These are phyloP conservation scores for Datura wrightii DNA, from an alignment of 257 asterid genomes.

Conservation along the genomic window DNA sequence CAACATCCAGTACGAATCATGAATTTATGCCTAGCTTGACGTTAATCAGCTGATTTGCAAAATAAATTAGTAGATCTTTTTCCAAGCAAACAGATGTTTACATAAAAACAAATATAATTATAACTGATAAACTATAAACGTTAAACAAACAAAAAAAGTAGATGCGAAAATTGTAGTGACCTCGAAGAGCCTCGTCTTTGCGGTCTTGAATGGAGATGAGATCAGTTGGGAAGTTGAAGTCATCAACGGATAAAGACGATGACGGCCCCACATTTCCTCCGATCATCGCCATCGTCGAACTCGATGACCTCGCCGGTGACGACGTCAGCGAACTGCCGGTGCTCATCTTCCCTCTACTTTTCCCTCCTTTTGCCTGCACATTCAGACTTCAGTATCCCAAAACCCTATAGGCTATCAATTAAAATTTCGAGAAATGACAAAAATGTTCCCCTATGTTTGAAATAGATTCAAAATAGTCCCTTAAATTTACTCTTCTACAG, in stretches of 20 bases:
- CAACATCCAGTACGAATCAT: background rate
- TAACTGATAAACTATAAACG: background rate
- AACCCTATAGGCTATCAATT: background rate
- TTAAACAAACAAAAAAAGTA: background rate
- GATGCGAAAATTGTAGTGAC: slow-evolving; percentile 38
- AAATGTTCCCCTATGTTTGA: background rate
- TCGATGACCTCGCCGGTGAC: slow-evolving; percentile 56
- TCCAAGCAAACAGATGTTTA: background rate
- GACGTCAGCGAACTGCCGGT: slow-evolving; percentile 48
- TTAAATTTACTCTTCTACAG: background rate
- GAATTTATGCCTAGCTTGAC: background rate
- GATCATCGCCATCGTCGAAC: slow-evolving; percentile 47
- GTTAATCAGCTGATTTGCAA: background rate
- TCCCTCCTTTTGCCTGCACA: background rate
- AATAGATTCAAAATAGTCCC: background rate
- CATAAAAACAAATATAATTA: background rate
- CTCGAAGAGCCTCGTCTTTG: slow-evolving; percentile 66
- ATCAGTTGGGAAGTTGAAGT: slow-evolving; percentile 55
- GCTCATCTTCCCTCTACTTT: slow-evolving; percentile 43
- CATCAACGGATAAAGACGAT: slow-evolving; percentile 48
- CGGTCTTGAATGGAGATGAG: slow-evolving; percentile 69
- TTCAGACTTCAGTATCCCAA: background rate
- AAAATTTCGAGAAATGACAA: background rate
- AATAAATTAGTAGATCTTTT: background rate
- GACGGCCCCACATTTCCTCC: slow-evolving; percentile 30